phyloP scores from a whole-genome alignment of 768 basidiomycete species.

The Mycena vitilis region DNA sequence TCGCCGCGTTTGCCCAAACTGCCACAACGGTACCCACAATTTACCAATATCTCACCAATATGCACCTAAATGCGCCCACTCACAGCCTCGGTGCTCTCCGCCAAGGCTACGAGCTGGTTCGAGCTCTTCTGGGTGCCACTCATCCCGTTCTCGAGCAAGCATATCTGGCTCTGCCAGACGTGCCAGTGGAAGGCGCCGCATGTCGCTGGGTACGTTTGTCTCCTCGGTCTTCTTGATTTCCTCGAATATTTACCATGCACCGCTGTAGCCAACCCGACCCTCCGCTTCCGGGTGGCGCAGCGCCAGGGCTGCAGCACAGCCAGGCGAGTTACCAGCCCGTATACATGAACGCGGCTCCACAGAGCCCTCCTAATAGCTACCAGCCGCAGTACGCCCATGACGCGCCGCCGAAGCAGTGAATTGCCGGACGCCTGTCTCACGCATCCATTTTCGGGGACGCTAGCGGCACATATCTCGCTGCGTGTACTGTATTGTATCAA shows the following conservation, averaged over 20 bases:
- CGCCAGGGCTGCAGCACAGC: conserved; percentile 6
- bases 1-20: conserved; percentile 74
- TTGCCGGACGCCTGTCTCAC: neutral
- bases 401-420: neutral
- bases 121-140: conserved; percentile 81
- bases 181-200: conserved; percentile 70
- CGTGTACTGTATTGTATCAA: neutral
- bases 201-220: neutral
- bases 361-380: conserved; percentile 1
- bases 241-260: no score
- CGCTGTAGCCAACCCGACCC: conserved; percentile 11
- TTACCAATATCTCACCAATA: neutral
- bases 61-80: no score
- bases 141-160: conserved; percentile 70
- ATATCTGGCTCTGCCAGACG: conserved; percentile 78
- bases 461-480: no score
- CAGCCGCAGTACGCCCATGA: conserved; percentile 3
- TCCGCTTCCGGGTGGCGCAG: neutral
- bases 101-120: conserved; percentile 78
- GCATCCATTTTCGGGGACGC: no score
- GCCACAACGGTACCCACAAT: conserved; percentile 59
- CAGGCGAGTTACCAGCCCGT: conserved; percentile 13
- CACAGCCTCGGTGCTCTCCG: conserved; percentile 64
- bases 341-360: conserved; percentile 9
- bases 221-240: neutral